Evolutionary conservation across 2,329 filamentous ascomycete species (phyloP), one percentile per base, ranked within the genome.

Genomic region (Neofusicoccum sp.): DNA sequence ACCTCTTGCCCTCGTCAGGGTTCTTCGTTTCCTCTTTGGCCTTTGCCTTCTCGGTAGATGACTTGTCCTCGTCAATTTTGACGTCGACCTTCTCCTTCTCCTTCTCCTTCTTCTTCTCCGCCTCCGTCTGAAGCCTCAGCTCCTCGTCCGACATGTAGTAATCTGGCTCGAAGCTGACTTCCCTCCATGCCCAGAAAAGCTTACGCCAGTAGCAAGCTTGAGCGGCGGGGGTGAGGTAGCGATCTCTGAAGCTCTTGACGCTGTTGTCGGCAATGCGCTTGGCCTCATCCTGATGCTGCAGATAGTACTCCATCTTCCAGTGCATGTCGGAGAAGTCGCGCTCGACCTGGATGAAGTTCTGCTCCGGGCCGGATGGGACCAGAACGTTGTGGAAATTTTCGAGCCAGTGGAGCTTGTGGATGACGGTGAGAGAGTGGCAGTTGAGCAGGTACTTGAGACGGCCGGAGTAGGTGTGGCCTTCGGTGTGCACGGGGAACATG

Each of bases 131-230:
- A 14, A 36, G 20, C 31, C 28, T 51, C 24, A 47, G 41, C n/a
- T 56, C 58, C 34, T 62, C 53, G 3, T 61, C 61, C 12, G 51
- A 36, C 44, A 40, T 58, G 49, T 64, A 67, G 9, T 63, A 61
- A n/a, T 65, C 56, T 7, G 65, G 66, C 45, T 61, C 61, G 41
- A 66, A 68, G 34, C 75, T 76, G 40, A 76, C 76, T 14, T 63
- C 63, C 36, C 64, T 65, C 73, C 75, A 77, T 1, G 65, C 68
- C 36, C 70, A 65, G 26, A 82, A 71, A 61, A 83, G 65, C 49
- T 77, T 73, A 9, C 82, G 74, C 82, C 82, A 84, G 63, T 84
- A 84, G 63, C 82, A 85, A 4, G 78, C 76, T 68, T 84, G 80
- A 2, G 82, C 81, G 2, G 81, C 80, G 1, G 81, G 80, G 1